Evolutionary conservation across 768 basidiomycete genomes (phyloP), one percentile per base, ranked within the genome.

Genomic region (Mycena epipterygia): DNA sequence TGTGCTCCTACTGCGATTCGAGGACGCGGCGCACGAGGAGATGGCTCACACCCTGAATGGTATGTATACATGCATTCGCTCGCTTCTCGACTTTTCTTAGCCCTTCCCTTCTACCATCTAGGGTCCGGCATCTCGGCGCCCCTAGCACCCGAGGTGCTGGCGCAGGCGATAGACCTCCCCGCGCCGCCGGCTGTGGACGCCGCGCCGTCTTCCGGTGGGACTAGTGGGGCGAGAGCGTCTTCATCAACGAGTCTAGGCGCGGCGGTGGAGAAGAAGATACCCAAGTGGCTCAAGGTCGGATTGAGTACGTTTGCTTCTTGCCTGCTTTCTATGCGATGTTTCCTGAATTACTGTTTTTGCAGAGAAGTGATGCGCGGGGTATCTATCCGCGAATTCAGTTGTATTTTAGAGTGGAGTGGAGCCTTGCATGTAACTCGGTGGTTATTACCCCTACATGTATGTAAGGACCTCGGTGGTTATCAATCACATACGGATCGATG

Each of bases 221-320:
- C n/a, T 27, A 27, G n/a, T 4, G 71, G 70, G 51, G 16, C 27
- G 12, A 60, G 73, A 41, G 32, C 60, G 44, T 44, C 61, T 9
- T 64, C 66, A 27, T 60, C 74, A 25, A 46, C 35, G 25, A 27
- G 67, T 27, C n/a, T n/a, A n/a, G n/a, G n/a, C n/a, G n/a, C n/a
- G n/a, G 52, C 76, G 53, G 63, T 77, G 56, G 88, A 85, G 62
- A 88, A 84, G 80, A 94, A 93, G 81, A 81, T 91, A 67, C 92
- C 94, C 16, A 94, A 94, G 76, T 95, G 93, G 94, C 75, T 95
- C 30, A 95, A 93, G 79, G 76, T 91, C 52, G 90, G 89, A 37
- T 72, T 82, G 56, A 91, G 91, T 91, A 73, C 76, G 89, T 49
- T 16, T 39, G n/a, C n/a, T n/a, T n/a, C n/a, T n/a, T n/a, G n/a